Base-by-base conservation (phyloP, 305 asterid species). In the Fraxinus baroniana region DNA sequence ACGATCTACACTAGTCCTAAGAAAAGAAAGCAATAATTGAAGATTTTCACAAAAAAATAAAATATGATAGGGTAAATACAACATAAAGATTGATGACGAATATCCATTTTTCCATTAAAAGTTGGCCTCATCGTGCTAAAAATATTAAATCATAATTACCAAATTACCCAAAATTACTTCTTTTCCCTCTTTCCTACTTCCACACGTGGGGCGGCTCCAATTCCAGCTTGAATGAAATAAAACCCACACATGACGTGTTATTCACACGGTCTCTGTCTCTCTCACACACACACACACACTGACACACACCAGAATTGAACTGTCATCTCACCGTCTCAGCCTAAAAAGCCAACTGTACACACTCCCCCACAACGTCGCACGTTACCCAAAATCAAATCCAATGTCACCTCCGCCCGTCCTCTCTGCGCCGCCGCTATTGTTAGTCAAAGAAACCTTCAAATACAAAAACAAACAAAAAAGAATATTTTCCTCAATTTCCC, bases 401-500 rank as follows among this genome's bases (percentile, higher is more conserved):
- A 74, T 74, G 55, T 13, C 57, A 46, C 18, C 57, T 46, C 18
- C 6, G 5, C 6, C 18, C 18, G 18, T 46, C 18, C 57, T 15
- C 17, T 44, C 82, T 7, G 68, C 83, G 30, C 55, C 83, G 86
- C 86, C 85, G 88, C 88, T 82, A 15, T 86, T 32, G 86, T 28
- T 20, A 74, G 78, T 55, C 82, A 5, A 52, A 17, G 62, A 52
- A 17, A 17, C 20, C 62, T 52, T 73, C 24, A 32, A 24, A 79
- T 70, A 46, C 60, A 62, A 70, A 36, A 41, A 64, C 68, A 81
- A 81, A 86, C 83, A 83, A 80, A 84, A 84, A 82, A 55, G 86
- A 86, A 86, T 82, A 84, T 85, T 71, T 79, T 82, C 87, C 88
- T 84, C 88, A 83, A 73, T 83, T 86, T 86, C 87, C 88, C 90